A percentile compares a stretch with the other conserved stretches of the same genome.
Evolutionary conservation across 805 yeast genomes (phyloP).

Genomic region (Ogataea dorogensis): DNA sequence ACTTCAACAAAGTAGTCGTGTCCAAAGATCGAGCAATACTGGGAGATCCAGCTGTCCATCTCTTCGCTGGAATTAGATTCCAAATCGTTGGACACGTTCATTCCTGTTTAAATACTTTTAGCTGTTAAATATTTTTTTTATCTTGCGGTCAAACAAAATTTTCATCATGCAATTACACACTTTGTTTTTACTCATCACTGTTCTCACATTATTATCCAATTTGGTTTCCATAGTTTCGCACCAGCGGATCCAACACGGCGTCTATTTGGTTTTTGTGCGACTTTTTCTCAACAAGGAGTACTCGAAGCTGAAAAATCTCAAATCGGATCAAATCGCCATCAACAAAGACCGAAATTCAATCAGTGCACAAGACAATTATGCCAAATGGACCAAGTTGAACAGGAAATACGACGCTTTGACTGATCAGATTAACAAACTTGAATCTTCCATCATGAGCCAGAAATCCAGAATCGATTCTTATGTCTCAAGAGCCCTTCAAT

Average conservation of each 20-base stretch:
- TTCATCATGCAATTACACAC: conserved; percentile 26
- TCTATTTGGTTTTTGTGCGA: conserved; percentile 15
- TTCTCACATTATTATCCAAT: conserved; percentile 39
- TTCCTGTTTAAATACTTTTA: conserved; percentile 4
- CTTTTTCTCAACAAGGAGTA: conserved; percentile 28
- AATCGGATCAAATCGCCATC: conserved; percentile 45
- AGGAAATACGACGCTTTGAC: conserved; percentile 61
- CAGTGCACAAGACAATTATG: conserved; percentile 91
- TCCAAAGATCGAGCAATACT: conserved; percentile 74
- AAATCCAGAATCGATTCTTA: conserved; percentile 35
- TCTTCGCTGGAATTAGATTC: conserved; percentile 43
- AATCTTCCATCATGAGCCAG: conserved; percentile 37
- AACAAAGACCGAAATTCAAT: conserved; percentile 56
- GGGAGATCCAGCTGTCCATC: conserved; percentile 77
- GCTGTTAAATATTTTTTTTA: conserved; percentile 3
- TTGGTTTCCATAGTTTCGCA: conserved; percentile 38
- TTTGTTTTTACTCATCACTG: conserved; percentile 34
- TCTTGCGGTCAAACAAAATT: conserved; percentile 15
- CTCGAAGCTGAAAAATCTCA: conserved; percentile 32
- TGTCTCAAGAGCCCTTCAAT: conserved; percentile 37
- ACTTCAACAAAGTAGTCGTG: conserved; percentile 93
- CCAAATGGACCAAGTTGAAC: conserved; percentile 91
- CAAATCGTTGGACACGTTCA: conserved; percentile 25
- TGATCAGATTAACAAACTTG: conserved; percentile 47
- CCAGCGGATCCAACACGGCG: conserved; percentile 21